Conservation (phyloP, 2,329 filamentous ascomycete genomes). For the Cordyceps javanica region DNA sequence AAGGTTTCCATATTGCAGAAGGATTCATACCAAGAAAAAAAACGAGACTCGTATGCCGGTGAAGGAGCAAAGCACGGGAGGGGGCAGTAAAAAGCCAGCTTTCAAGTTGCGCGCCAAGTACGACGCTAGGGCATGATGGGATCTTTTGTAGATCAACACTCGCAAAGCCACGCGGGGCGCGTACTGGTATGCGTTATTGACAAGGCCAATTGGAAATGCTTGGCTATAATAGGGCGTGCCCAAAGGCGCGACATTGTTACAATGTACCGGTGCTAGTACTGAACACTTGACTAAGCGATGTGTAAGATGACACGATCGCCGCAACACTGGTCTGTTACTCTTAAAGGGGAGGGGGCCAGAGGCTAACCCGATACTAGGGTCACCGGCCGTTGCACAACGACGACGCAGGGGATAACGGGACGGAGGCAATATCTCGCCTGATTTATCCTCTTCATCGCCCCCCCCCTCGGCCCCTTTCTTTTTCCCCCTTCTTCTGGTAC, state of each 20-base stretch:
- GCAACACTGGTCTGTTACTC: not conserved
- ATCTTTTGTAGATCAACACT: not conserved
- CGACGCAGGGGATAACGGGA: not conserved
- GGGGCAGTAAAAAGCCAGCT: not conserved
- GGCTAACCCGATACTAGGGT: not conserved
- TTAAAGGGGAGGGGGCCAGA: no score
- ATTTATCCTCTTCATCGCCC: no score
- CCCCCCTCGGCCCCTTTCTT: not conserved
- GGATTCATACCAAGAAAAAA: not conserved
- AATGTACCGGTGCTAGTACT: no score
- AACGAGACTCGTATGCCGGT: not conserved
- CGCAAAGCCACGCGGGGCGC: not conserved
- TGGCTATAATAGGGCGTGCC: not conserved
- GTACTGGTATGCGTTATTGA: not conserved
- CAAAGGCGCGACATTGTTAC: no score
- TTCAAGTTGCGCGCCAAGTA: not conserved
- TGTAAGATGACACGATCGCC: not conserved
- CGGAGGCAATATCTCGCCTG: no score
- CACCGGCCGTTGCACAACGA: not conserved
- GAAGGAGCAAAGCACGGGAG: not conserved
- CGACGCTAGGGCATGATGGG: not conserved
- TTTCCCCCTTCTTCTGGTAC: not conserved
- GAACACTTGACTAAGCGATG: no score
- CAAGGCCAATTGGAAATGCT: not conserved
- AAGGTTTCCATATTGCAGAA: not conserved